A percentile compares a stretch with the other conserved stretches of the same genome.
phyloP scores from a whole-genome alignment of 148 eudicot genomes.

The Rhododendron ferrugineum region DNA sequence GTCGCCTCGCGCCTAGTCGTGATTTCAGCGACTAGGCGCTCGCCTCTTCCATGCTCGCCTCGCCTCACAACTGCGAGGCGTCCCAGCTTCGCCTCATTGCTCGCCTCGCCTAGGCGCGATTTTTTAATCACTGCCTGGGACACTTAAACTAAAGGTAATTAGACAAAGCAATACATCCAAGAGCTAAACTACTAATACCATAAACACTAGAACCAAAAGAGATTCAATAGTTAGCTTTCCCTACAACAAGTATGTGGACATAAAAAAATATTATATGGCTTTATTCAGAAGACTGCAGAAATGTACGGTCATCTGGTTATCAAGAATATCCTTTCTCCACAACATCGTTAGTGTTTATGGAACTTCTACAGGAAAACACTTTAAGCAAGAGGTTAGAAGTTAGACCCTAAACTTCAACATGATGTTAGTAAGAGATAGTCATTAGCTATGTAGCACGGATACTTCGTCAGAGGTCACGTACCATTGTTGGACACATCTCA shows the following conservation, averaged over 20 bases:
- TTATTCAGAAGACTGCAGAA: background rate
- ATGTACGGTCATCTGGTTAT: background rate
- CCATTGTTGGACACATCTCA: too few species aligned
- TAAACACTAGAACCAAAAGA: background rate
- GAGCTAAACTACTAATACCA: background rate
- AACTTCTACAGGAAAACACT: background rate
- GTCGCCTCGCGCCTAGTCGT: too few species aligned
- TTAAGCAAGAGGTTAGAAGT: background rate
- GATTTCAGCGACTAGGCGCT: too few species aligned
- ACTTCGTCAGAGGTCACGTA: too few species aligned
- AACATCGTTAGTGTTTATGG: background rate
- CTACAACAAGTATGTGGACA: background rate
- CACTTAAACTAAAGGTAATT: background rate
- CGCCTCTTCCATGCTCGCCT: too few species aligned
- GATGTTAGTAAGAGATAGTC: background rate
- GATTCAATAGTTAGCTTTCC: background rate
- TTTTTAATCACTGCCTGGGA: too few species aligned
- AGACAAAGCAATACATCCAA: background rate
- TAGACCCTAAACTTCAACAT: background rate
- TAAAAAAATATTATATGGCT: background rate
- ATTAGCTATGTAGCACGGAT: background rate
- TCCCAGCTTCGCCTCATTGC: too few species aligned
- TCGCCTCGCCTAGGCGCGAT: too few species aligned
- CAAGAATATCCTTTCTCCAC: background rate
- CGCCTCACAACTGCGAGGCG: too few species aligned